A percentile compares a stretch with the other conserved stretches of the same genome.
phyloP scores from a whole-genome alignment of 1,139 yeast genomes.

The Candida sanyaensis region DNA sequence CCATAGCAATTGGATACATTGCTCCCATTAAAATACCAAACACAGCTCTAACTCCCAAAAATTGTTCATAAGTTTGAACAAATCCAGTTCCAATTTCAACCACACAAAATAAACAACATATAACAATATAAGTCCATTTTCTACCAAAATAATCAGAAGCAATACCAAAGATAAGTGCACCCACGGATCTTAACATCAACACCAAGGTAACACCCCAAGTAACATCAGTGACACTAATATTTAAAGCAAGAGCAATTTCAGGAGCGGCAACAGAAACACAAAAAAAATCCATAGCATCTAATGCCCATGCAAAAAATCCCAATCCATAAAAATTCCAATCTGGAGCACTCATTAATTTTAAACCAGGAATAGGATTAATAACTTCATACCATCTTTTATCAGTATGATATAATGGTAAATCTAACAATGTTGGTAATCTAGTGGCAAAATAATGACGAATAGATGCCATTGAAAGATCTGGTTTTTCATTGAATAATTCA shows the following conservation, averaged over 20 bases:
- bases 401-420: conserved; percentile 18
- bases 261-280: conserved; percentile 64
- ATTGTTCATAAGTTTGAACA: conserved; percentile 61
- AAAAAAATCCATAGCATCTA: conserved; percentile 81
- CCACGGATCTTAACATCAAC: conserved; percentile 77
- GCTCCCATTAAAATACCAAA: conserved; percentile 46
- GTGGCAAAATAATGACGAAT: conserved; percentile 27
- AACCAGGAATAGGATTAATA: conserved; percentile 36
- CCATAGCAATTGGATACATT: conserved; percentile 32
- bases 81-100: conserved; percentile 77
- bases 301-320: conserved; percentile 74
- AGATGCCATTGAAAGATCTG: conserved; percentile 25
- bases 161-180: conserved; percentile 70
- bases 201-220: conserved; percentile 85
- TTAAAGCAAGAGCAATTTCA: conserved; percentile 54
- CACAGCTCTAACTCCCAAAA: conserved; percentile 57
- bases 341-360: conserved; percentile 26
- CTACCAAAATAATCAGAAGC: conserved; percentile 71
- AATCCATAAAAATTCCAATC: conserved; percentile 61
- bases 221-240: conserved; percentile 50
- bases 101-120: conserved; percentile 52
- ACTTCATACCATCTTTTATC: conserved; percentile 18
- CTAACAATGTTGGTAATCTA: conserved; percentile 26
- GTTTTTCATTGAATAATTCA: conserved; percentile 23
- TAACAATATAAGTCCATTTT: conserved; percentile 65